These are phyloP conservation scores for Penicillium sp. DNA, from an alignment of 2,329 filamentous ascomycete genomes.

Conservation along the genomic window DNA sequence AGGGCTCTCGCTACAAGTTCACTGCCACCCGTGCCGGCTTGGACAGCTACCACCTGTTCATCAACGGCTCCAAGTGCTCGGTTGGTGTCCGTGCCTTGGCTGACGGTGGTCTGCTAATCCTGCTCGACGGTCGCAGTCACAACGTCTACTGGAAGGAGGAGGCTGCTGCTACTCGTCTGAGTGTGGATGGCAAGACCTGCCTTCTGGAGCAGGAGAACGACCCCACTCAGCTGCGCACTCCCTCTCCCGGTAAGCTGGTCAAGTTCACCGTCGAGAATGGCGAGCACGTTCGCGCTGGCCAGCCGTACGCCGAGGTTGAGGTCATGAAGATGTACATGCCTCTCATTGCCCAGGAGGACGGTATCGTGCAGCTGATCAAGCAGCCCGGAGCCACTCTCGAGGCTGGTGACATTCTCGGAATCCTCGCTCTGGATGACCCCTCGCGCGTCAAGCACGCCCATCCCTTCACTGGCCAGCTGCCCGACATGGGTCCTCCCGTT, in stretches of 20 bases:
- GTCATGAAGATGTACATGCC: slow-evolving; percentile 99
- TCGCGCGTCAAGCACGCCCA: slow-evolving; percentile 95
- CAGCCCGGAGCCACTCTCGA: slow-evolving; percentile 97
- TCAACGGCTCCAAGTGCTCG: slow-evolving; percentile 96
- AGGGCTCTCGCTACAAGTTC: slow-evolving; percentile 96
- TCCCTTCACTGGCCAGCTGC: slow-evolving; percentile 89
- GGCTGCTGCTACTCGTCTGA: slow-evolving; percentile 91
- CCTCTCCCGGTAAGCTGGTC: slow-evolving; percentile 95
- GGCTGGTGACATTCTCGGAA: slow-evolving; percentile 97
- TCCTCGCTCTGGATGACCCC: slow-evolving; percentile 92
- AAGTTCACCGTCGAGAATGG: slow-evolving; percentile 98
- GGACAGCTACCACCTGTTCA: slow-evolving; percentile 97
- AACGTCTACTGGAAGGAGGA: slow-evolving; percentile 99
- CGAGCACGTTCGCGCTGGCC: slow-evolving; percentile 87
- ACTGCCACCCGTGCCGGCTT: slow-evolving; percentile 89
- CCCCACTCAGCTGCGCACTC: slow-evolving; percentile 92
- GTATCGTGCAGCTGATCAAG: slow-evolving; percentile 97
- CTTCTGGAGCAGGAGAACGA: slow-evolving; percentile 98
- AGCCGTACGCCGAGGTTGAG: slow-evolving; percentile 95
- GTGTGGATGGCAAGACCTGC: slow-evolving; percentile 97
- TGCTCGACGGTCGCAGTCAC: slow-evolving; percentile 91
- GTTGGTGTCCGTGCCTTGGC: slow-evolving; percentile 91
- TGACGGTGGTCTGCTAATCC: slow-evolving; percentile 89
- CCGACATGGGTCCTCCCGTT: slow-evolving; percentile 82
- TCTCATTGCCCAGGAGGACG: slow-evolving; percentile 90